Evolutionary conservation across 1,284 basidiomycete genomes (phyloP).

Genomic region (Takashimella tepidaria): DNA sequence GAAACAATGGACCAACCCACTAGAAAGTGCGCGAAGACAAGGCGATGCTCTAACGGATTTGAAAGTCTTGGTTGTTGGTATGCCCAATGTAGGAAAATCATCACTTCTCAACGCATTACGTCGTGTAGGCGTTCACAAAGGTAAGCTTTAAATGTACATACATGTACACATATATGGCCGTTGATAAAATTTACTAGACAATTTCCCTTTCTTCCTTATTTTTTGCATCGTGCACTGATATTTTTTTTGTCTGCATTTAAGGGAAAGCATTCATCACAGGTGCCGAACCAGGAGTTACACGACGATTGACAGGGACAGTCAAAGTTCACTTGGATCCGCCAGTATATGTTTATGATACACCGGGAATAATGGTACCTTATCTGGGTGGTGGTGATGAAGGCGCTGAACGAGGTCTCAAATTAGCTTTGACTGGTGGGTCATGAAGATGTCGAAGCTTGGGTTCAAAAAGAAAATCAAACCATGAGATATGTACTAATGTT

Average conservation of each 20-base stretch:
- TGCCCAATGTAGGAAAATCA: slow-evolving; percentile 99
- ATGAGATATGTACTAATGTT: no score
- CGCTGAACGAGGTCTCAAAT: slow-evolving; percentile 84
- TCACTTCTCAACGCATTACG: slow-evolving; percentile 88
- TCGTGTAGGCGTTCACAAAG: slow-evolving; percentile 77
- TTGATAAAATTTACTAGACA: not conserved
- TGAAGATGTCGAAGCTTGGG: no score
- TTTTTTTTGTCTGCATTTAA: no score
- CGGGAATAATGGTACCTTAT: slow-evolving; percentile 95
- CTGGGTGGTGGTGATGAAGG: slow-evolving; percentile 78
- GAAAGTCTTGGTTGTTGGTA: slow-evolving; percentile 87
- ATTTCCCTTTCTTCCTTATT: not conserved
- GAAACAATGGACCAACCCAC: no score
- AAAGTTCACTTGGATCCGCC: slow-evolving; percentile 72
- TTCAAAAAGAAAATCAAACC: no score
- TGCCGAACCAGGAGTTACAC: slow-evolving; percentile 81
- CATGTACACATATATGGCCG: not conserved
- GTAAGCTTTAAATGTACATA: slow-evolving; percentile 51
- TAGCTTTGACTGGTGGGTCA: slow-evolving; percentile 82
- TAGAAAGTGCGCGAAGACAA: slow-evolving; percentile 8
- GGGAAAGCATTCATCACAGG: slow-evolving; percentile 84
- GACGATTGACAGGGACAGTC: slow-evolving; percentile 72
- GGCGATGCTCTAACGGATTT: slow-evolving; percentile 52
- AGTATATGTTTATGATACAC: slow-evolving; percentile 92
- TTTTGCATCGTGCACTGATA: not conserved